Evolutionary conservation across 139 green algal species (phyloP).

Genomic region (Trebouxia sp.): DNA sequence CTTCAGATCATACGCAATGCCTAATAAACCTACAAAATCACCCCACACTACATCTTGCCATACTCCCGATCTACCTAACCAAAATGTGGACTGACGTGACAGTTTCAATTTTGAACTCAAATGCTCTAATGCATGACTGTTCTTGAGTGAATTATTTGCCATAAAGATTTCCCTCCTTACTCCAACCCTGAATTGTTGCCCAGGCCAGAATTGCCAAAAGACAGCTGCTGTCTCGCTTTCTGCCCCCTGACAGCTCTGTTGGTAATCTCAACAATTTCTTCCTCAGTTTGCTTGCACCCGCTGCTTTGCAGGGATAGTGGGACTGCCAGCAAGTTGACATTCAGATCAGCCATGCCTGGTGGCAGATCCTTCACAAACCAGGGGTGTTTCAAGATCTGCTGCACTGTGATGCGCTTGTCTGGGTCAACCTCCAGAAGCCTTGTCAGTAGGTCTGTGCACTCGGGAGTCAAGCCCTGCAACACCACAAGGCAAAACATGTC

Average conservation of each 20-base stretch:
- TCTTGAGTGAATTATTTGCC: too few species aligned
- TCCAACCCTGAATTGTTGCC: slow-evolving; percentile 10
- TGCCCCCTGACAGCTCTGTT: neutral
- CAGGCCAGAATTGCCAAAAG: neutral
- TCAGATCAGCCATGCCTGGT: slow-evolving; percentile 18
- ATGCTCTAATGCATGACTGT: too few species aligned
- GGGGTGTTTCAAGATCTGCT: slow-evolving; percentile 70
- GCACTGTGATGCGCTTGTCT: slow-evolving; percentile 57
- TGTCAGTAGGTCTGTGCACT: slow-evolving; percentile 47
- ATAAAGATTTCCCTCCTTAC: neutral
- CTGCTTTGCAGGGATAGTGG: neutral
- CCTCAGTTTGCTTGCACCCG: slow-evolving; percentile 14
- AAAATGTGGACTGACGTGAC: too few species aligned
- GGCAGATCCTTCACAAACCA: slow-evolving; percentile 67
- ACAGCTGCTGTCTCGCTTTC: slow-evolving; percentile 1
- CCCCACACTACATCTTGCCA: too few species aligned
- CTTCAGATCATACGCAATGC: too few species aligned
- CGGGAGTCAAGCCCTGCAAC: neutral
- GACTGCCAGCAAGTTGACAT: neutral
- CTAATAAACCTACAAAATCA: too few species aligned
- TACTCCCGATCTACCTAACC: too few species aligned
- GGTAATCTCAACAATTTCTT: slow-evolving; percentile 5
- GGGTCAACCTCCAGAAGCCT: slow-evolving; percentile 67
- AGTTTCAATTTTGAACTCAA: too few species aligned
- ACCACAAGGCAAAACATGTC: neutral